Evolutionary conservation across 2,329 filamentous ascomycete species (phyloP).

Genomic region (Botrytis pseudocinerea): DNA sequence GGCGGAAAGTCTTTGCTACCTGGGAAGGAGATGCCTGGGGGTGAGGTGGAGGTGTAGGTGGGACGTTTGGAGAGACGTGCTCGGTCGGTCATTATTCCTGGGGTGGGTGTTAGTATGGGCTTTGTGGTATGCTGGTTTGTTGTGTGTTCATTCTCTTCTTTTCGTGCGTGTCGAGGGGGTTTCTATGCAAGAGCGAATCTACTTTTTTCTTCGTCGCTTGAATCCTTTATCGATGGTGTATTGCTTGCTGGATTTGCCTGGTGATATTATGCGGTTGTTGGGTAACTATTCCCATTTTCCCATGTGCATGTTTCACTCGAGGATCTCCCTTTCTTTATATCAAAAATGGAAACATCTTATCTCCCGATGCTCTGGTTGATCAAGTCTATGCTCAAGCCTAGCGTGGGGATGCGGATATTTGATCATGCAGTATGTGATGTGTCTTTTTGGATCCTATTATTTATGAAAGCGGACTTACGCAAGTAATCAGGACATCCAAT

Average conservation of each 20-base stretch:
- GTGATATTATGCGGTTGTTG: neutral
- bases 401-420: neutral
- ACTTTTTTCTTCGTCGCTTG: neutral
- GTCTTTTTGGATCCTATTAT: too few species aligned
- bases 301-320: neutral
- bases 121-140: neutral
- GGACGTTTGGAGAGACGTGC: slow-evolving; percentile 68
- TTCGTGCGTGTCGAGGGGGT: neutral
- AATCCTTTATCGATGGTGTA: neutral
- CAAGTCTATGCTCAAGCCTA: neutral
- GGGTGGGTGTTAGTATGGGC: slow-evolving; percentile 21
- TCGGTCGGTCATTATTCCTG: slow-evolving; percentile 71
- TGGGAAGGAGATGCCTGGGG: slow-evolving; percentile 64
- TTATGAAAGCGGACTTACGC: slow-evolving; percentile 47
- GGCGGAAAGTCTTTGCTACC: slow-evolving; percentile 77
- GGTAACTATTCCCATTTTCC: neutral
- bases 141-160: neutral
- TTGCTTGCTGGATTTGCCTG: neutral
- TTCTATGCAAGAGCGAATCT: neutral
- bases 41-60: slow-evolving; percentile 57
- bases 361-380: neutral
- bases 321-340: neutral
- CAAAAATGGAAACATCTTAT: neutral
- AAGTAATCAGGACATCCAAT: slow-evolving; percentile 91
- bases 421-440: neutral